These are phyloP conservation scores for Schizophyllum commune DNA, from an alignment of 1,284 basidiomycete genomes.

Conservation along the genomic window DNA sequence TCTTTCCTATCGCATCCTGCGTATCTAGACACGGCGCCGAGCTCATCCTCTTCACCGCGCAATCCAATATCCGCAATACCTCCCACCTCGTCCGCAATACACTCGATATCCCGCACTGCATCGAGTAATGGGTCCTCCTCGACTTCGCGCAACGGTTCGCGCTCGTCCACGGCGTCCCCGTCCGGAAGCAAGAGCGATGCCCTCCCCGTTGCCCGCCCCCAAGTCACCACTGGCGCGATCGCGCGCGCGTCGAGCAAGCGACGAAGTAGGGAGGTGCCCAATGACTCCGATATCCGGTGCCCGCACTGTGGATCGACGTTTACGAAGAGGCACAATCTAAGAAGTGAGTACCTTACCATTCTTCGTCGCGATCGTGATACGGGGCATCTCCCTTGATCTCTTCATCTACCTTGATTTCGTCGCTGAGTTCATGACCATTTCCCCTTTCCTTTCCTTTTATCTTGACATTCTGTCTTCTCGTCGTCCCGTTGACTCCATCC, in stretches of 20 bases:
- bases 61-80: too few species aligned
- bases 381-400: too few species aligned
- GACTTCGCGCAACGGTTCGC: neutral
- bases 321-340: conserved; percentile 12
- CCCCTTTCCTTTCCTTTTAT: too few species aligned
- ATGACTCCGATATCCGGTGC: conserved; percentile 8
- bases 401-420: too few species aligned
- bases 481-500: too few species aligned
- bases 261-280: conserved; percentile 30
- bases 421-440: too few species aligned
- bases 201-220: conserved; percentile 4
- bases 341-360: conserved; percentile 2
- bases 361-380: neutral
- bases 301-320: conserved; percentile 23
- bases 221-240: conserved; percentile 1
- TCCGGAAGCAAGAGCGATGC: conserved; percentile 5
- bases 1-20: neutral
- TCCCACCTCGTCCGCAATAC: too few species aligned
- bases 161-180: neutral
- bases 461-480: too few species aligned
- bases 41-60: too few species aligned
- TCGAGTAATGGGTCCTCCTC: too few species aligned
- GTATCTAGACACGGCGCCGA: too few species aligned
- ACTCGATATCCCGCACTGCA: too few species aligned
- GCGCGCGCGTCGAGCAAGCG: conserved; percentile 8